These are phyloP conservation scores for Plicaturopsis crispa DNA, from an alignment of 768 basidiomycete species.

Conservation along the genomic window DNA sequence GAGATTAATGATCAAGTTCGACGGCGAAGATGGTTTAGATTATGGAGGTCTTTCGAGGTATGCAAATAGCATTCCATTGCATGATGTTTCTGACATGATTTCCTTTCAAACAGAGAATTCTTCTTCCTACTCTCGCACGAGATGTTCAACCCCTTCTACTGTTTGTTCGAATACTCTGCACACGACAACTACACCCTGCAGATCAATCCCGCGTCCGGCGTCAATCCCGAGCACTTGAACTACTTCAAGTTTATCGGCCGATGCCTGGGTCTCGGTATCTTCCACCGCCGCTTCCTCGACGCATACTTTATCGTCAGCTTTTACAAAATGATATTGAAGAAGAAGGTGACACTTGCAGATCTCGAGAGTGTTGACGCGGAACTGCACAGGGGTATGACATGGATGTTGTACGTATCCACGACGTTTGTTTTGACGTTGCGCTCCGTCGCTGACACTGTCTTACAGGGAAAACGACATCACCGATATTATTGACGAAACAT, in stretches of 20 bases:
- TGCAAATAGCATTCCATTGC: not conserved
- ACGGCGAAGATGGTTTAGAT: conserved; percentile 97
- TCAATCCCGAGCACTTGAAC: conserved; percentile 98
- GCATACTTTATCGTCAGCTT: conserved; percentile 99
- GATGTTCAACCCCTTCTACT: conserved; percentile 99
- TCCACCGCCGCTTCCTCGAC: conserved; percentile 98
- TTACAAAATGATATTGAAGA: conserved; percentile 99
- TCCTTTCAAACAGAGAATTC: conserved; percentile 69
- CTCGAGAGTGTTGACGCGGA: conserved; percentile 96
- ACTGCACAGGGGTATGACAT: conserved; percentile 88
- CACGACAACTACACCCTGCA: conserved; percentile 99
- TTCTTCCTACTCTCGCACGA: conserved; percentile 99
- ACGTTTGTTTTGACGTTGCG: conserved; percentile 4
- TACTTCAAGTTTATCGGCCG: conserved; percentile 99
- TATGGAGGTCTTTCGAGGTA: conserved; percentile 72
- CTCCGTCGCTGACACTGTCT: conserved; percentile 10
- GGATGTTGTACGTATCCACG: conserved; percentile 90
- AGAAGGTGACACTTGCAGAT: conserved; percentile 91
- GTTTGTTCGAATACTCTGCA: conserved; percentile 98
- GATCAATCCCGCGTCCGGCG: conserved; percentile 96
- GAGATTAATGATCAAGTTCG: conserved; percentile 99
- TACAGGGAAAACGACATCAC: conserved; percentile 94
- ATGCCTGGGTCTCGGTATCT: conserved; percentile 91
- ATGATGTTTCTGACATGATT: conserved; percentile 1
- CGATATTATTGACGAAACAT: conserved; percentile 96